Base-by-base conservation (phyloP, 2,329 filamentous ascomycete genomes). In the Fonsecaea pugnacius region DNA sequence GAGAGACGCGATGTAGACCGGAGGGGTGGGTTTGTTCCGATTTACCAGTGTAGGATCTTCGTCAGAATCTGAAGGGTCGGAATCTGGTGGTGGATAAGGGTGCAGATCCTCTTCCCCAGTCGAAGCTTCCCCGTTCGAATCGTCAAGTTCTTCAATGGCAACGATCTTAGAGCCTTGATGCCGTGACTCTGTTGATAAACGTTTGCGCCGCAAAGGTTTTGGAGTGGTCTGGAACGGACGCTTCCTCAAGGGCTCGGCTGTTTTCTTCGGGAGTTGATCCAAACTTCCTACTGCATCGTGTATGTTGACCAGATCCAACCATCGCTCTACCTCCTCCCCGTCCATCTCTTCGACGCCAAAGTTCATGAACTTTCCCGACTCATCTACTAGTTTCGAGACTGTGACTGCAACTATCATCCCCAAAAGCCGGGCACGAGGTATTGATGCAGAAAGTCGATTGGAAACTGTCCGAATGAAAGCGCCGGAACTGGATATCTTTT, bases 41-140 rank as follows among this genome's bases (percentile, higher is more conserved):
- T 90, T 89, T 54, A 98, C 84, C 18, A 96, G 80, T 0, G 92
- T 96, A 4, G 95, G 89, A 71, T 99, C 96, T 40, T 97, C 93
- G 63, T 97, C 92, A 0, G 92, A 94, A 73, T 99, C 95, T 73
- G 96, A 91, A 0, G 87, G 85, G 70, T 99, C 95, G 1, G 91
- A 92, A 72, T 92, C 91, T 0, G 91, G 91, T 75, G 96, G 97
- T 14, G 86, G 85, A 70, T 97, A 96, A 0, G 91, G 85, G 2
- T 87, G 80, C 1, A 98, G 80, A 52, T 88, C 87, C 8, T 80
- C 79, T 10, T 50, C 55, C 27, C 12, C 56, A 9, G 27, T 3
- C 12, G 48, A 43, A 14, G 55, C 55, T 24, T 36, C 80, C 7
- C 82, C 78, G 1, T 85, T 83, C 1, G 64, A 84, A 1, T 84